These are phyloP conservation scores for Plenodomus biglobosus DNA, from an alignment of 2,329 filamentous ascomycete species.

Conservation along the genomic window DNA sequence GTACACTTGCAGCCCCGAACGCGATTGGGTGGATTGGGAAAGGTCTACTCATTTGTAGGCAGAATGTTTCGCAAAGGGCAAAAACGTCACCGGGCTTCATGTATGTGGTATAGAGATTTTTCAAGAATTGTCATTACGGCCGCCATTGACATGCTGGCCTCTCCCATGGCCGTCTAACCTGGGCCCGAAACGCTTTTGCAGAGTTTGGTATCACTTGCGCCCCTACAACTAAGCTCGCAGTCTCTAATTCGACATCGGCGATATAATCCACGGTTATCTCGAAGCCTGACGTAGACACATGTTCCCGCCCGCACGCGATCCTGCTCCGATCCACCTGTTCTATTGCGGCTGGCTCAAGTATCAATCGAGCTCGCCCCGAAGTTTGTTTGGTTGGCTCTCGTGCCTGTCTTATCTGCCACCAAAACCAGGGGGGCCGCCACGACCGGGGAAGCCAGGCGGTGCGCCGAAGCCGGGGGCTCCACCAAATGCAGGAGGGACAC, in stretches of 20 bases:
- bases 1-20: background rate
- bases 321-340: background rate
- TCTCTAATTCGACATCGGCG: background rate
- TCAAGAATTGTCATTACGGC: background rate
- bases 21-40: background rate
- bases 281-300: background rate
- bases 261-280: background rate
- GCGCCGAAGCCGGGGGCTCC: slow-evolving; percentile 50
- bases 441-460: slow-evolving; percentile 18
- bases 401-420: slow-evolving; percentile 23
- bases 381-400: background rate
- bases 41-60: background rate
- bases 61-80: background rate
- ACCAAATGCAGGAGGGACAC: slow-evolving; percentile 52
- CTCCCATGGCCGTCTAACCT: background rate
- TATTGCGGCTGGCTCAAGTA: background rate
- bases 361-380: background rate
- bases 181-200: background rate
- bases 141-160: background rate
- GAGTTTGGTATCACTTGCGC: background rate
- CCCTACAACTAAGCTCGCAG: background rate
- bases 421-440: slow-evolving; percentile 34
- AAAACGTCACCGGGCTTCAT: background rate
- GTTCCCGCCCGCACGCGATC: background rate
- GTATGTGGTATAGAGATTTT: background rate